Percentiles rank a stretch among this genome's conserved stretches.
Conservation (phyloP, 106 monocot genomes). For the Allium fistulosum region DNA sequence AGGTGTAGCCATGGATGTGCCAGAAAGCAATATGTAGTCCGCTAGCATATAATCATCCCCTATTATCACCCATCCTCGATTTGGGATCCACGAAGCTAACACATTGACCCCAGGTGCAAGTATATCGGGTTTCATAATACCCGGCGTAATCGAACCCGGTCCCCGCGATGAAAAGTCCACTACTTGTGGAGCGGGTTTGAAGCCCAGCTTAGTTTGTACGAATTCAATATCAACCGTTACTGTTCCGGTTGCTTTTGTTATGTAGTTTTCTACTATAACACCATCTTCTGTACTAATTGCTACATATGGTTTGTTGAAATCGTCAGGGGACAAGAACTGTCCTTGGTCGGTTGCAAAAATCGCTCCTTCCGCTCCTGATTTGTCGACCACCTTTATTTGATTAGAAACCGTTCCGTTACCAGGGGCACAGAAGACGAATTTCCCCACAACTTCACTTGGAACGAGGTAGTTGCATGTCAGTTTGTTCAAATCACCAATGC, state of each 20-base stretch:
- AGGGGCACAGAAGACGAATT: conserved; percentile 15
- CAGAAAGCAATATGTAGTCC: conserved; percentile 29
- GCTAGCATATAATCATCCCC: conserved; percentile 2
- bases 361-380: conserved; percentile 11
- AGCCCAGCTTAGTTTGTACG: conserved; percentile 30
- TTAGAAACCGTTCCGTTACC: too few relatives aligned
- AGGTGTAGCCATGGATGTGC: conserved; percentile 71
- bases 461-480: conserved; percentile 10
- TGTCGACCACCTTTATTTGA: conserved; percentile 10
- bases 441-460: conserved; percentile 11
- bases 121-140: conserved; percentile 71
- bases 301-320: conserved; percentile 12
- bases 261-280: conserved; percentile 5
- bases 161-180: conserved; percentile 50
- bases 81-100: conserved; percentile 38
- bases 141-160: conserved; percentile 28
- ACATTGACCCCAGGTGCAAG: conserved; percentile 48
- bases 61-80: not conserved
- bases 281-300: not conserved
- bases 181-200: conserved; percentile 39
- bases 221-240: conserved; percentile 32
- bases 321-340: not conserved
- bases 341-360: conserved; percentile 5
- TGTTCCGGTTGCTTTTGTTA: not conserved
- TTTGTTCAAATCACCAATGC: not conserved